Evolutionary conservation across 306 rosid species (phyloP), one percentile per base, ranked within the genome.

Genomic region (Coriaria nepalensis): DNA sequence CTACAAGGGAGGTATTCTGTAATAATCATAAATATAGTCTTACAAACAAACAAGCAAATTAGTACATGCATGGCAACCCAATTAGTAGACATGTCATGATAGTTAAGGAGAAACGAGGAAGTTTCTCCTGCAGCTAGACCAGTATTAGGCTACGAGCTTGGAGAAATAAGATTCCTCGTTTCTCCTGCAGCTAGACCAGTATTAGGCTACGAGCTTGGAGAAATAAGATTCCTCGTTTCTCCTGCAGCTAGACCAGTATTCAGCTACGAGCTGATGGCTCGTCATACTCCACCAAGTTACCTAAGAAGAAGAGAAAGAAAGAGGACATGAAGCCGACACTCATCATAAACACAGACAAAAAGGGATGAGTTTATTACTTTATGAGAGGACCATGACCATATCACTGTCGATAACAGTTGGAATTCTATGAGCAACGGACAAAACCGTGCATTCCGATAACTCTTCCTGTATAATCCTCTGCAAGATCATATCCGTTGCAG

Each of bases 341-440:
- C 29, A 20, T 20, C 29, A 20, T 20, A 3, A 20, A 20, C 29
- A 20, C 29, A 1, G 2, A 41, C 7, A 10, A 32, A 4, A 15
- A 54, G 32, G 11, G 13, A 37, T 10, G 5, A 45, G 40, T 72
- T 36, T 20, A 20, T 20, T 81, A 86, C 93, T 86, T 46, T 66
- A 67, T 34, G 82, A 83, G 38, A 77, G 78, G 47, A 83, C 90
- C 78, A 77, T 74, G 75, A 83, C 80, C 80, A 68, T 67, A 63
- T 83, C 77, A 67, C 94, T 74, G 33, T 79, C 88, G 15, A 76
- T 69, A 2, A 81, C 96, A 4, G 96, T 81, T 32, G 93, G 88
- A 58, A 86, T 83, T 66, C 88, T 64, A n/a, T 83, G 83, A 57
- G 86, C 83, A 6, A 74, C 78, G 0, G 82, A 64, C 44, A 79